phyloP scores from a whole-genome alignment of 805 yeast genomes.

The Candida tammaniensis region DNA sequence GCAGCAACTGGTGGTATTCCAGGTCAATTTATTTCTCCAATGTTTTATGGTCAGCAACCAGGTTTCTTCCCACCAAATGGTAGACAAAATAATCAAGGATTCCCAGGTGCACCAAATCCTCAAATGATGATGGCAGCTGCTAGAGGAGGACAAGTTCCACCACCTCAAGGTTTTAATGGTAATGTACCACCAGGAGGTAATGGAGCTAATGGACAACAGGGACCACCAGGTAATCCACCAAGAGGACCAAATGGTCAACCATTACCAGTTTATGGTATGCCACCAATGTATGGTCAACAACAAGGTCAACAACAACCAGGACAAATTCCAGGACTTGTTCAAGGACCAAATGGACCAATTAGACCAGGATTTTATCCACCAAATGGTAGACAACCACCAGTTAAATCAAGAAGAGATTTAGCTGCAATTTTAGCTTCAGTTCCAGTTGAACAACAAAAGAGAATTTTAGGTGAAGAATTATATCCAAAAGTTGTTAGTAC shows the following conservation, averaged over 20 bases:
- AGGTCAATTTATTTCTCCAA: slow-evolving; percentile 83
- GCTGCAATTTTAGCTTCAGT: slow-evolving; percentile 61
- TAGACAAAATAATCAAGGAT: slow-evolving; percentile 64
- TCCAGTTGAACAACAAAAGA: slow-evolving; percentile 92
- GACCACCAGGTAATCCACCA: slow-evolving; percentile 45
- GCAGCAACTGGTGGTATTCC: slow-evolving; percentile 78
- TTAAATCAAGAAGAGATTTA: slow-evolving; percentile 47
- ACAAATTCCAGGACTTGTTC: slow-evolving; percentile 42
- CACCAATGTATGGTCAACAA: slow-evolving; percentile 60
- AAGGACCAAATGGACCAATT: slow-evolving; percentile 49
- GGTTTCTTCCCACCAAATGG: slow-evolving; percentile 81
- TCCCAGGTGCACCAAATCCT: slow-evolving; percentile 80
- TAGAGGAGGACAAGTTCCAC: slow-evolving; percentile 62
- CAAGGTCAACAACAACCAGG: too few relatives aligned
- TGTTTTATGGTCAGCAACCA: slow-evolving; percentile 83
- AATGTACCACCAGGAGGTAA: slow-evolving; percentile 14
- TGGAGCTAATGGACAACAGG: slow-evolving; percentile 37
- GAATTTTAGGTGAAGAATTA: slow-evolving; percentile 95
- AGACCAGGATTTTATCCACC: slow-evolving; percentile 59
- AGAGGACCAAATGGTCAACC: slow-evolving; percentile 86
- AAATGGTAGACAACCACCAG: slow-evolving; percentile 45
- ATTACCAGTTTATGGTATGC: slow-evolving; percentile 76
- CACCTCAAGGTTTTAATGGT: slow-evolving; percentile 46
- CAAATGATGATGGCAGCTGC: slow-evolving; percentile 59
- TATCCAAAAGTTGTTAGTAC: slow-evolving; percentile 88